Evolutionary conservation across 2,329 filamentous ascomycete genomes (phyloP).

Genomic region (Exophiala bonariae): DNA sequence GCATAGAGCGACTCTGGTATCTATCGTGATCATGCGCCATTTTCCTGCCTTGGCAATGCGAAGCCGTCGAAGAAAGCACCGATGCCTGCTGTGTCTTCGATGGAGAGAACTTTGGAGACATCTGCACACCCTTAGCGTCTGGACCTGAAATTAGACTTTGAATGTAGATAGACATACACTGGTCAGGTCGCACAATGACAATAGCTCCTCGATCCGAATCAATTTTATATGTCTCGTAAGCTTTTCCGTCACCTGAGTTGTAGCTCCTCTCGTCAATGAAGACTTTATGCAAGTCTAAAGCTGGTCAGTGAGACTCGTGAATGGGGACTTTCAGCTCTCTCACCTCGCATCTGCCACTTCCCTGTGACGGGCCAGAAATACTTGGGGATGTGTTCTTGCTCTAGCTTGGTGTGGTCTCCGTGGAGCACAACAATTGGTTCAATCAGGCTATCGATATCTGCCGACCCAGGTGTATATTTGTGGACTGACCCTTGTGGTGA

Average conservation of each 20-base stretch:
- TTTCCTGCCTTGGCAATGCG: conserved; percentile 9
- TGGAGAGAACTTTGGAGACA: conserved; percentile 39
- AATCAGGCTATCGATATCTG: conserved; percentile 56
- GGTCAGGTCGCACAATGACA: conserved; percentile 61
- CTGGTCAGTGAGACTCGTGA: not conserved
- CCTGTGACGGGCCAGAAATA: conserved; percentile 59
- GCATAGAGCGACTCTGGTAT: too few species aligned
- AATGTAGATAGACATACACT: conserved; percentile 47
- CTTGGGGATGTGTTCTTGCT: conserved; percentile 55
- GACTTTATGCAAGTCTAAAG: conserved; percentile 57
- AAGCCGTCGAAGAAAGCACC: conserved; percentile 39
- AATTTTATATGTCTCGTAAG: conserved; percentile 58
- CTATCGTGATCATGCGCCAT: conserved; percentile 1
- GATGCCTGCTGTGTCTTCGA: conserved; percentile 35
- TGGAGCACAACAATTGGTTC: conserved; percentile 57
- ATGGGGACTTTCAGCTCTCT: conserved; percentile 14
- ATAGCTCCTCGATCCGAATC: conserved; percentile 47
- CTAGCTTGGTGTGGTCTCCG: conserved; percentile 48
- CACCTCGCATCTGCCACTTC: conserved; percentile 57
- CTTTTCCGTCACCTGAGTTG: conserved; percentile 56
- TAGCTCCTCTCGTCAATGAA: conserved; percentile 59
- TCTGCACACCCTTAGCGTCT: conserved; percentile 27
- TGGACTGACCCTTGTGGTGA: conserved; percentile 43
- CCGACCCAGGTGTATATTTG: conserved; percentile 43
- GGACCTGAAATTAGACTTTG: conserved; percentile 6